A percentile compares a stretch with the other conserved stretches of the same genome.
Conservation (phyloP, 176 grass and related monocot genomes). For the Eragrostis curvula region DNA sequence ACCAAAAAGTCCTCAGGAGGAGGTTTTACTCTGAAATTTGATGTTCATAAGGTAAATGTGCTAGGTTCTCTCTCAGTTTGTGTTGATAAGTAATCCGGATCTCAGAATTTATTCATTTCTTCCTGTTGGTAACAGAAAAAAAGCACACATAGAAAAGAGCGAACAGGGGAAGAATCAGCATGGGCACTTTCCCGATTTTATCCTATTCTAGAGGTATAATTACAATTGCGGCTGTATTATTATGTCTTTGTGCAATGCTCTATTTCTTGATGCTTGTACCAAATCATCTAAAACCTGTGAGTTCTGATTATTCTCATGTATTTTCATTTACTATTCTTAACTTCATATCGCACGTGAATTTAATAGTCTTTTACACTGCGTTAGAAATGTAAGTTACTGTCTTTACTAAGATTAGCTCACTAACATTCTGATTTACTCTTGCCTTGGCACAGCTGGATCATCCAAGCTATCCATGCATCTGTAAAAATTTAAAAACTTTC, state of each 20-base stretch:
- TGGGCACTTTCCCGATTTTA: slow-evolving; percentile 95
- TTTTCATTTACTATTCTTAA: slow-evolving; percentile 25
- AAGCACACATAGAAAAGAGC: slow-evolving; percentile 71
- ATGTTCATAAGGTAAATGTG: slow-evolving; percentile 76
- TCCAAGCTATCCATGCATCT: slow-evolving; percentile 7
- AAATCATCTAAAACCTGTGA: slow-evolving; percentile 22
- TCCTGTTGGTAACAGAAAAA: slow-evolving; percentile 71
- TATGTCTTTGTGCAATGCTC: not conserved
- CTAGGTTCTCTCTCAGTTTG: slow-evolving; percentile 6
- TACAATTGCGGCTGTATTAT: slow-evolving; percentile 23
- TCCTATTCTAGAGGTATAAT: slow-evolving; percentile 87
- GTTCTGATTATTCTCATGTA: slow-evolving; percentile 23
- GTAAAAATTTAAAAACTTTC: not conserved
- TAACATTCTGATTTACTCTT: slow-evolving; percentile 1
- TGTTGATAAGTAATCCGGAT: slow-evolving; percentile 29
- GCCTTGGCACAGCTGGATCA: not conserved
- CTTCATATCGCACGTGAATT: slow-evolving; percentile 4
- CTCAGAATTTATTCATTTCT: slow-evolving; percentile 27
- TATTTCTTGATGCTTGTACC: slow-evolving; percentile 10
- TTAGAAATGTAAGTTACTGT: slow-evolving; percentile 7
- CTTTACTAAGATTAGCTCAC: not conserved
- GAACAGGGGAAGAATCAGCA: slow-evolving; percentile 69
- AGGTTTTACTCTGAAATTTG: slow-evolving; percentile 90
- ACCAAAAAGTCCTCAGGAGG: slow-evolving; percentile 77
- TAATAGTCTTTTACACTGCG: not conserved